Evolutionary conservation across 345 rosid genomes (phyloP), one percentile per base, ranked within the genome.

Genomic region (Euphorbia pulcherrima): DNA sequence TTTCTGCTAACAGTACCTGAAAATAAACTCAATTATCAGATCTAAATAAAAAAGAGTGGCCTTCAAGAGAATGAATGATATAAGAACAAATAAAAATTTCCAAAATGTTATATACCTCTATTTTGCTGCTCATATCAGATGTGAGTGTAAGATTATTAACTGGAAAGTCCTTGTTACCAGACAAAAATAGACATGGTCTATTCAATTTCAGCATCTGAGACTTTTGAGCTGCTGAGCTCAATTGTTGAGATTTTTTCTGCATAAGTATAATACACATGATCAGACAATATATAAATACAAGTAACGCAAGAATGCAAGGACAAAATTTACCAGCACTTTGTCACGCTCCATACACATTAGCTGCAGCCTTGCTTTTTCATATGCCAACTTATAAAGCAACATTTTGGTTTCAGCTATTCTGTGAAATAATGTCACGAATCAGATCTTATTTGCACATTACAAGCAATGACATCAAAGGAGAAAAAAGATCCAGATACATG

Each of bases 291-390:
- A 55, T 52, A 37, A 28, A 72, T 35, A 26, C 33, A 39, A 21
- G 59, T 61, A 59, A 69, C 12, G 64, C 60, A 55, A 23, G 35
- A 53, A 50, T 48, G 23, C 7, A 29, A 21, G 50, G 35, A 57
- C 67, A 53, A 60, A 75, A 63, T 74, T 62, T 79, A 93, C 99
- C 97, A 75, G 80, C 78, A 89, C 27, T 65, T 75, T 84, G 55
- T 85, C 84, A 52, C 41, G 88, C 82, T 79, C 85, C 58, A 76
- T 68, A 72, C 68, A 71, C 75, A 81, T 72, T 78, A 94, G 74
- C 77, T 81, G 88, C 81, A 83, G 70, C 73, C 75, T 86, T 68
- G 84, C 90, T 83, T 85, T 92, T 77, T 79, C 89, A 86, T 80
- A 79, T 27, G 82, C 79, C 64, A 88, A 66, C 78, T 87, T 83